Base-by-base conservation (phyloP, 371 early-diverging fungal genomes). In the Basidiobolus meristosporus region DNA sequence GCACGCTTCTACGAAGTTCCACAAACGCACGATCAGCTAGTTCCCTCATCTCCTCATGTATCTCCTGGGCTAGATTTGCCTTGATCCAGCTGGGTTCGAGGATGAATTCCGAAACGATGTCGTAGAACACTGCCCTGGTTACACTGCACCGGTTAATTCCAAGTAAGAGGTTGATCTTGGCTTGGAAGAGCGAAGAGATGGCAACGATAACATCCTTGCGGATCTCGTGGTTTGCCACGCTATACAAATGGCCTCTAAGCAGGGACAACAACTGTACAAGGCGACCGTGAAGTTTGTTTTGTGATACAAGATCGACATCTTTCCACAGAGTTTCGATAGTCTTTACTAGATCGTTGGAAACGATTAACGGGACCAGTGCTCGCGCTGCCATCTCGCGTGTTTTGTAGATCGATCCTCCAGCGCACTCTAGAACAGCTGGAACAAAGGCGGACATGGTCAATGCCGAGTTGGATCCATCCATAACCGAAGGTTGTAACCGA, bases 331-430 rank as follows among this genome's bases (percentile, higher is more conserved):
- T 45, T 22, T 35, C 31, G 7, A 70, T 50, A 7, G 56, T 58
- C 16, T 48, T 46, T 6, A 70, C 46, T 12, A 79, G 45, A 31
- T 71, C 62, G 15, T 47, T 26, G 2, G 54, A 51, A 36, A 19
- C 21, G 10, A 36, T 21, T 44, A 88, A 48, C 1, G 89, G 73
- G 0, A 77, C 80, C 18, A 80, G 53, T 0, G 88, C 86, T 26
- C 82, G 63, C 0, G 85, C 83, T 0, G 88, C 74, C 73, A 89
- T 82, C 47, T 85, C 89, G 35, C 89, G 64, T 57, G 57, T 58
- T 48, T 79, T 82, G 56, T 63, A 82, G 30, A 85, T 77, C 0
- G 79, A 65, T 29, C 80, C 72, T 5, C 63, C 59, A 2, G 75
- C 66, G 51, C 89, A 88, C 12, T 68, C 57, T 46, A 60, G 62